Evolutionary conservation across 192 early-diverging fungal species (phyloP).

Genomic region (Rhizophagus prolifer): DNA sequence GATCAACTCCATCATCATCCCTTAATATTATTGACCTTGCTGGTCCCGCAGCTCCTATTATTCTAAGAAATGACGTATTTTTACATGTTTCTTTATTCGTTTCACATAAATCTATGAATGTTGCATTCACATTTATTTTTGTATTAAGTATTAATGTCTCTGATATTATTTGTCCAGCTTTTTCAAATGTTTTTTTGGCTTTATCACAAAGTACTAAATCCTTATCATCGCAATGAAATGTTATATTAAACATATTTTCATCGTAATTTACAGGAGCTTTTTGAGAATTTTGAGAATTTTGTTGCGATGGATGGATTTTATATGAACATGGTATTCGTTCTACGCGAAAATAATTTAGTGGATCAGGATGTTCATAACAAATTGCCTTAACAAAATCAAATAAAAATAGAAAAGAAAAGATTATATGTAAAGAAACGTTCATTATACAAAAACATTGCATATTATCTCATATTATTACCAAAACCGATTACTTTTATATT

Average conservation of each 20-base stretch:
- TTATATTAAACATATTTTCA: background rate
- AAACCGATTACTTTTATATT: no score
- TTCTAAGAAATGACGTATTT: background rate
- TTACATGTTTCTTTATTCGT: background rate
- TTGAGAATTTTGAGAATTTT: no score
- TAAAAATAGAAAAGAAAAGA: no score
- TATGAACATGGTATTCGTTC: no score
- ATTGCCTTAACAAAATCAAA: no score
- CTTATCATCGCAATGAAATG: background rate
- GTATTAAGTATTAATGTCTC: constrained; percentile 24
- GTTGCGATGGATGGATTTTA: no score
- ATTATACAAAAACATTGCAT: no score
- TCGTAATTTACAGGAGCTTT: no score
- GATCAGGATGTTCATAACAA: no score
- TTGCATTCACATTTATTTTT: constrained; percentile 38
- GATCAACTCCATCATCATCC: constrained; percentile 35
- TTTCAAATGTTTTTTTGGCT: constrained; percentile 29
- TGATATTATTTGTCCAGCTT: constrained; percentile 35
- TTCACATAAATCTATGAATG: constrained; percentile 36
- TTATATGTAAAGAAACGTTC: no score
- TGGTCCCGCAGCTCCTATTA: constrained; percentile 35
- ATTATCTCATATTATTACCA: no score
- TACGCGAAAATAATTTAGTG: no score
- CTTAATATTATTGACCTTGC: constrained; percentile 34
- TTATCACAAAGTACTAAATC: constrained; percentile 27